Evolutionary conservation across 768 basidiomycete species (phyloP).

Genomic region (Krasilnikovozyma curviuscula): DNA sequence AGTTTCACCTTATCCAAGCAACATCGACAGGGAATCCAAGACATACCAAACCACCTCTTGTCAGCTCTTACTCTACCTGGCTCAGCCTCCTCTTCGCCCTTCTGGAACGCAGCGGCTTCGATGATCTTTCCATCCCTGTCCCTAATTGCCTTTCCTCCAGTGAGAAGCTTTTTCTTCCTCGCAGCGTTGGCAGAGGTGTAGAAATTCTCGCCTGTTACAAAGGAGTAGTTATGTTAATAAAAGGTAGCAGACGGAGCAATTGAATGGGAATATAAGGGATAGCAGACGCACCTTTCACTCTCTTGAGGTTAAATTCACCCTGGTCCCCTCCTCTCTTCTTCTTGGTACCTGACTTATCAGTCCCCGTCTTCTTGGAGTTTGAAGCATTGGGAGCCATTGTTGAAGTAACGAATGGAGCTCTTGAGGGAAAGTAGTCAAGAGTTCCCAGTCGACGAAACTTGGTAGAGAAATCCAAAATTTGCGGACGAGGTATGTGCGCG

Average conservation of each 20-base stretch:
- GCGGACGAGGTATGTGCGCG: too few species aligned
- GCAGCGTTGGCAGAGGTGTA: conserved; percentile 78
- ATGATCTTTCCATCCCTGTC: conserved; percentile 83
- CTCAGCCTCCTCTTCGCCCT: conserved; percentile 73
- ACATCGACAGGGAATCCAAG: background rate
- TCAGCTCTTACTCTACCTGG: conserved; percentile 88
- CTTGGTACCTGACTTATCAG: conserved; percentile 17
- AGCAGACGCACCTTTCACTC: conserved; percentile 24
- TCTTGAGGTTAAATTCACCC: conserved; percentile 26
- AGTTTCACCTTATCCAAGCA: background rate
- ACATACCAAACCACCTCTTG: conserved; percentile 86
- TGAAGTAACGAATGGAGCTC: too few species aligned
- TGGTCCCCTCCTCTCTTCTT: conserved; percentile 21
- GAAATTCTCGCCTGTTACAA: conserved; percentile 63
- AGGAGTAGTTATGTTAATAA: background rate
- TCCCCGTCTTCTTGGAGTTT: conserved; percentile 6
- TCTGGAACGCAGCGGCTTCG: conserved; percentile 86
- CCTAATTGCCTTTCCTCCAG: conserved; percentile 71
- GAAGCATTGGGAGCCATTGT: conserved; percentile 6
- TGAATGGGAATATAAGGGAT: background rate
- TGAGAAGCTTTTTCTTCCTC: conserved; percentile 71
- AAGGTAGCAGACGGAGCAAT: background rate
- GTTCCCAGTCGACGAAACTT: too few species aligned
- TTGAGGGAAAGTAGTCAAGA: too few species aligned
- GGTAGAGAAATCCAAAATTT: too few species aligned